Percentiles rank a stretch among this genome's conserved stretches.
Conservation (phyloP, 495 filamentous ascomycete species). For the Penicillium salamii region DNA sequence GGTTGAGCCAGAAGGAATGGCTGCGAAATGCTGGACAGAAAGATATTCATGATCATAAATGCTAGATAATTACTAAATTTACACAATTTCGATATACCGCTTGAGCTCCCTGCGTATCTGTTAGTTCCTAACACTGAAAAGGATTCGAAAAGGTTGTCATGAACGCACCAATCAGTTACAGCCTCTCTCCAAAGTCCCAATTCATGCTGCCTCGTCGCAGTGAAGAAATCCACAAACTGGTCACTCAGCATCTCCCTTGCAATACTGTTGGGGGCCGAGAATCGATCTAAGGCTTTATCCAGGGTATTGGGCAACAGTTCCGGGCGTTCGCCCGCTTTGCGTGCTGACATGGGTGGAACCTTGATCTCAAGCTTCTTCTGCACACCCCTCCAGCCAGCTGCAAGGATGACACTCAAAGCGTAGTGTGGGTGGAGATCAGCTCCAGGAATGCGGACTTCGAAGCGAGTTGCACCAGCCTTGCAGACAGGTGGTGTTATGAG, state of each 20-base stretch:
- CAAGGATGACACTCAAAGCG: constrained; percentile 77
- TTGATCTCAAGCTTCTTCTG: constrained; percentile 78
- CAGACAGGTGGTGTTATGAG: constrained; percentile 80
- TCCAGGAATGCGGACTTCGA: constrained; percentile 84
- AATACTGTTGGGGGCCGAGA: constrained; percentile 63
- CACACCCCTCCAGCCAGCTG: constrained; percentile 78
- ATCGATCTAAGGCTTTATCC: constrained; percentile 73
- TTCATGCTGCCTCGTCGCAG: constrained; percentile 89
- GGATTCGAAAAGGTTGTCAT: neutral
- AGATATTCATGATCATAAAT: too few species aligned
- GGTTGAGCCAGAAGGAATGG: too few species aligned
- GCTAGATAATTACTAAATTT: neutral
- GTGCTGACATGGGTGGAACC: constrained; percentile 65
- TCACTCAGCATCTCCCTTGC: constrained; percentile 84
- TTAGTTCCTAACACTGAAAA: constrained; percentile 3
- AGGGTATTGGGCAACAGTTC: constrained; percentile 65
- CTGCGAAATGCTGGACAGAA: too few species aligned
- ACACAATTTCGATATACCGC: constrained; percentile 29
- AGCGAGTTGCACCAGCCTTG: constrained; percentile 72
- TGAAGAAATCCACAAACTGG: constrained; percentile 90
- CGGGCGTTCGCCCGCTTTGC: constrained; percentile 26
- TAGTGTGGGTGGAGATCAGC: constrained; percentile 85
- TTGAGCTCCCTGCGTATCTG: constrained; percentile 20
- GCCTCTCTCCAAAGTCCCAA: constrained; percentile 85
- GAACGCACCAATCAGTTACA: constrained; percentile 85